Evolutionary conservation across 2,329 filamentous ascomycete species (phyloP), one percentile per base, ranked within the genome.

Genomic region (Cadophora gregata): DNA sequence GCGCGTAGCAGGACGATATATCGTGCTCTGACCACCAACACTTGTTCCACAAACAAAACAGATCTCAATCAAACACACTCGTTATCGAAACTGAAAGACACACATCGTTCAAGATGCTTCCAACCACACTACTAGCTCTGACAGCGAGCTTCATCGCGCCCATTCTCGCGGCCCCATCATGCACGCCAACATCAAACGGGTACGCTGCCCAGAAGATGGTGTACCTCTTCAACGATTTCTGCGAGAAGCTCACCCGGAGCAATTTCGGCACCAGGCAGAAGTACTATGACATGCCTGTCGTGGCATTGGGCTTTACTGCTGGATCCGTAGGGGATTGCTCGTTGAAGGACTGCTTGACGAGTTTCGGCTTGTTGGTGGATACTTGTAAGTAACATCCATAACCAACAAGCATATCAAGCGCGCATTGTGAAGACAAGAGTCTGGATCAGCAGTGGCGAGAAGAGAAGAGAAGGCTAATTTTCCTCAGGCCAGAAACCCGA

Each of bases 171-270:
- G 63, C 63, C n/a, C 36, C 56, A 38, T 51, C 56, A 21, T 60
- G 56, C 47, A 36, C 27, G 21, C 12, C 56, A n/a, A 21, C 59
- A 19, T 29, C 56, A 5, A 53, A 59, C 19, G 63, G 56, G 1
- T 65, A 65, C 38, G 47, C 63, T 6, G 24, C 63, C 21, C 56
- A 60, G 50, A 59, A 65, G 63, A 36, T 65, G 47, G 36, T 38
- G 7, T 65, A 65, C 29, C 63, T 65, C 36, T 65, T 61, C 63
- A 65, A 65, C 24, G 59, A 65, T 27, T 65, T 65, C 50, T 65
- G 63, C 38, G 36, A 48, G 16, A 14, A 45, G 47, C 42, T 65
- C 31, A 27, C 48, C 1, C 21, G 50, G 33, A 38, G 45, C 56
- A 33, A 47, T 14, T 65, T 65, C 19, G 56, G 24, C 6, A 47